Evolutionary conservation across 1,284 basidiomycete species (phyloP).

Genomic region (Ceraceosorus guamensis): DNA sequence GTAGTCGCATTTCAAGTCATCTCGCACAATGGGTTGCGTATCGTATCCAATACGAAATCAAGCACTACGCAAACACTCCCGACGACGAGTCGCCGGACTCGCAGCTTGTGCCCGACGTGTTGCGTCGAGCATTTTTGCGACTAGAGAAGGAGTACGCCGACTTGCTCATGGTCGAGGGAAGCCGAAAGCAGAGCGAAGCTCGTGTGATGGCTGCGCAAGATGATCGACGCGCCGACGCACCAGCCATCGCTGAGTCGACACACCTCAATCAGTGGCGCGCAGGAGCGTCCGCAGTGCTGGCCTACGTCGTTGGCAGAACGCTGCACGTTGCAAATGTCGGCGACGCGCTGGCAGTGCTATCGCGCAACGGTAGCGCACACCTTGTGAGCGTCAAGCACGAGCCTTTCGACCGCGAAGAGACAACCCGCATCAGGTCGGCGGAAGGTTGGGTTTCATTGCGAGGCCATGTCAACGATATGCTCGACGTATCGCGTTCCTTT

Average conservation of each 20-base stretch:
- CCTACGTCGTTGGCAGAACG: constrained; percentile 74
- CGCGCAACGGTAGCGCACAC: constrained; percentile 64
- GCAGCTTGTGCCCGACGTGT: constrained; percentile 24
- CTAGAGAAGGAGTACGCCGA: constrained; percentile 43
- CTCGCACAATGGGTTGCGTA: constrained; percentile 35
- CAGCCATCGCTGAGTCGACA: constrained; percentile 24
- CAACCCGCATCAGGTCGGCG: constrained; percentile 74
- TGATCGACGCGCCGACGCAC: constrained; percentile 18
- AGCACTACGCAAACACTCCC: constrained; percentile 4
- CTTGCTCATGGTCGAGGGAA: constrained; percentile 36
- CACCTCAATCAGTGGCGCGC: constrained; percentile 38
- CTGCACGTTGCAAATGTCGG: constrained; percentile 88
- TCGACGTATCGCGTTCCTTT: constrained; percentile 84
- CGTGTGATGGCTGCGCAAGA: constrained; percentile 3
- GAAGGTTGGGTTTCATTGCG: constrained; percentile 96
- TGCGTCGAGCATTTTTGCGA: constrained; percentile 42
- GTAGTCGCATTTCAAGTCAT: constrained; percentile 57
- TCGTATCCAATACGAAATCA: constrained; percentile 34
- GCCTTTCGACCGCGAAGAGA: constrained; percentile 80
- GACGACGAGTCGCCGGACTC: constrained; percentile 8
- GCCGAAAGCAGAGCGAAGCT: constrained; percentile 25
- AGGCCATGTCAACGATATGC: constrained; percentile 84
- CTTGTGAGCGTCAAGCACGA: constrained; percentile 77
- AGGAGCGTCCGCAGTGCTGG: constrained; percentile 70
- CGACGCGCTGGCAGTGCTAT: constrained; percentile 80